Evolutionary conservation across 768 basidiomycete species (phyloP).

Genomic region (Thelephora ganbajun): DNA sequence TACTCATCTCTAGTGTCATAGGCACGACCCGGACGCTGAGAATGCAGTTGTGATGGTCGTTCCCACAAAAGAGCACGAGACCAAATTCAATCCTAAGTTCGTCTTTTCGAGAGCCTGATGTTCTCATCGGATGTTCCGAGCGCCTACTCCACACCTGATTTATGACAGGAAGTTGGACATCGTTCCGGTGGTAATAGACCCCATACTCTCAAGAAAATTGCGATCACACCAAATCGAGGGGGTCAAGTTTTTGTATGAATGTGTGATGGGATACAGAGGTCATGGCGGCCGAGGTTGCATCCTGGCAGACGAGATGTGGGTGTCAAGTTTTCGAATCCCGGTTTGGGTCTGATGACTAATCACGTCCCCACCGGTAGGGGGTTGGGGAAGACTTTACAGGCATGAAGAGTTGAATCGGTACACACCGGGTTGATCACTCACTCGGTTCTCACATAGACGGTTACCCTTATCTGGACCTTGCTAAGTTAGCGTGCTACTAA

Average conservation of each 20-base stretch:
- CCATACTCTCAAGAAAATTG: conserved; percentile 60
- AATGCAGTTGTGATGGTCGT: conserved; percentile 80
- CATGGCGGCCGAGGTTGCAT: conserved; percentile 92
- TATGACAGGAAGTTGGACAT: conserved; percentile 40
- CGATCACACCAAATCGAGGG: conserved; percentile 88
- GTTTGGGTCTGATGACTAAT: neutral
- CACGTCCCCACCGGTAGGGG: conserved; percentile 44
- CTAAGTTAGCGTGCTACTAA: conserved; percentile 38
- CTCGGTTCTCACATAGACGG: conserved; percentile 40
- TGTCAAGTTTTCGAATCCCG: neutral
- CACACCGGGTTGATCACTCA: neutral
- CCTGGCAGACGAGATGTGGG: conserved; percentile 90
- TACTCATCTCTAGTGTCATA: conserved; percentile 14
- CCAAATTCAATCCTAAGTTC: conserved; percentile 60
- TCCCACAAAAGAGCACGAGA: conserved; percentile 54
- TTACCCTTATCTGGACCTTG: conserved; percentile 85
- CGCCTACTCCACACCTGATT: no score
- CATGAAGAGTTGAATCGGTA: conserved; percentile 10
- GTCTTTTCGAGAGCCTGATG: conserved; percentile 3
- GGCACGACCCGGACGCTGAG: conserved; percentile 64
- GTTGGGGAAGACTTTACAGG: conserved; percentile 91
- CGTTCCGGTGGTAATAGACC: conserved; percentile 82
- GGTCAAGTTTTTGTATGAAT: conserved; percentile 86
- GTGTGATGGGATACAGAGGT: conserved; percentile 85
- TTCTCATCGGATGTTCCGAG: neutral